Conservation (phyloP, 1,139 yeast species). For the Ogataea hybrid region DNA sequence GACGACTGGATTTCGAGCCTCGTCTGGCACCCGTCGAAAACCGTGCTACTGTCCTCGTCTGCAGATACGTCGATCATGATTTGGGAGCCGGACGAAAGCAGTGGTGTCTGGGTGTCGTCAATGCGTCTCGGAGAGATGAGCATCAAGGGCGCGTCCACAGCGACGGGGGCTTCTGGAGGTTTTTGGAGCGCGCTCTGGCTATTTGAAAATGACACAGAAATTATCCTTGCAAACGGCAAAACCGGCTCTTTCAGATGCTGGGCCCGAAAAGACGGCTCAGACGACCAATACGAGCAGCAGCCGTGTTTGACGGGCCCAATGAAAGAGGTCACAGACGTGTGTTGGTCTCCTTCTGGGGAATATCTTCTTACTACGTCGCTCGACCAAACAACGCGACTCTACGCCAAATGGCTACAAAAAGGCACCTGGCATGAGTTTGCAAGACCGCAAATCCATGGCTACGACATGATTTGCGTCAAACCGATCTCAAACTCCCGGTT, state of each 20-base stretch:
- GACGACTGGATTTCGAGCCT: constrained; percentile 96
- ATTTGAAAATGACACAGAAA: constrained; percentile 36
- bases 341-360: constrained; percentile 71
- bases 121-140: constrained; percentile 87
- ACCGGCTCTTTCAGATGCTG: constrained; percentile 93
- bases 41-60: constrained; percentile 75
- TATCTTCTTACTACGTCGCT: constrained; percentile 73
- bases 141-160: constrained; percentile 95
- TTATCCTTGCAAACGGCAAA: constrained; percentile 77
- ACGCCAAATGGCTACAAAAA: constrained; percentile 54
- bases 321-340: constrained; percentile 70
- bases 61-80: constrained; percentile 94
- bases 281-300: constrained; percentile 36
- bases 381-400: constrained; percentile 91
- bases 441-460: constrained; percentile 97
- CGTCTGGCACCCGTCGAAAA: constrained; percentile 64
- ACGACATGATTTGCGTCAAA: constrained; percentile 87
- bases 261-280: constrained; percentile 37
- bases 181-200: constrained; percentile 93
- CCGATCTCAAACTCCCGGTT: constrained; percentile 59
- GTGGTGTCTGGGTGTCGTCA: constrained; percentile 89
- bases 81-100: constrained; percentile 87
- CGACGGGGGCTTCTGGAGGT: constrained; percentile 98
- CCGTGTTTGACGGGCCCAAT: constrained; percentile 77
- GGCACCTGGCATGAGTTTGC: constrained; percentile 88